Conservation (phyloP, 1,139 yeast species). For the Blastobotrys elegans region DNA sequence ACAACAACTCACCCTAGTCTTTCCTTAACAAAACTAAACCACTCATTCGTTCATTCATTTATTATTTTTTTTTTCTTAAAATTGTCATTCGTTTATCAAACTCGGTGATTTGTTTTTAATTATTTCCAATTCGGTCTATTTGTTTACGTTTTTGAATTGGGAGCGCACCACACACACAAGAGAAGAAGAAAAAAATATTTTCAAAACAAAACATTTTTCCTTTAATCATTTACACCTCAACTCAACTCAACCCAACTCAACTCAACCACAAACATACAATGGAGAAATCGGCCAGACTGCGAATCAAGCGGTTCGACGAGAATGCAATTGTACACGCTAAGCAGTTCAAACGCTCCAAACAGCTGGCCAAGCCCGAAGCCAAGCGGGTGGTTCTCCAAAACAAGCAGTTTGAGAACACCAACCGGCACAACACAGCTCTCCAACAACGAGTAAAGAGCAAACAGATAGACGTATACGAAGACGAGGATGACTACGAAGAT, state of each 20-base stretch:
- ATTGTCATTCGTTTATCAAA: too few relatives aligned
- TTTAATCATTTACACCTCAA: not conserved
- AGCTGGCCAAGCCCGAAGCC: slow-evolving; percentile 5
- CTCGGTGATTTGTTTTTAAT: too few relatives aligned
- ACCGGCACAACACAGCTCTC: not conserved
- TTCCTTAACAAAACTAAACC: too few relatives aligned
- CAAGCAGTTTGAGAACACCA: not conserved
- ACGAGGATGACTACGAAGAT: not conserved
- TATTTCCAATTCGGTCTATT: too few relatives aligned
- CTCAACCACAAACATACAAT: too few relatives aligned
- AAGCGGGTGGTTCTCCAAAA: slow-evolving; percentile 12
- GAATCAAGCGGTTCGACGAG: slow-evolving; percentile 10
- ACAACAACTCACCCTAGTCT: not conserved
- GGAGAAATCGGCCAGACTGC: not conserved
- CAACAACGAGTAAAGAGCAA: not conserved
- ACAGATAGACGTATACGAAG: not conserved
- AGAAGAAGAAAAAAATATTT: not conserved
- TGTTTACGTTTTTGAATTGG: too few relatives aligned
- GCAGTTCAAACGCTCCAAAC: not conserved
- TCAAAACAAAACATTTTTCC: not conserved
- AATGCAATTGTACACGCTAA: not conserved
- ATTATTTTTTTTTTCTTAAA: too few relatives aligned
- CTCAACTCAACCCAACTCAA: not conserved
- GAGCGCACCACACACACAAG: too few relatives aligned
- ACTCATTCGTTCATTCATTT: too few relatives aligned